Evolutionary conservation across 176 grass and related monocot genomes (phyloP), one percentile per base, ranked within the genome.

Genomic region (Aegilops sharonensis): DNA sequence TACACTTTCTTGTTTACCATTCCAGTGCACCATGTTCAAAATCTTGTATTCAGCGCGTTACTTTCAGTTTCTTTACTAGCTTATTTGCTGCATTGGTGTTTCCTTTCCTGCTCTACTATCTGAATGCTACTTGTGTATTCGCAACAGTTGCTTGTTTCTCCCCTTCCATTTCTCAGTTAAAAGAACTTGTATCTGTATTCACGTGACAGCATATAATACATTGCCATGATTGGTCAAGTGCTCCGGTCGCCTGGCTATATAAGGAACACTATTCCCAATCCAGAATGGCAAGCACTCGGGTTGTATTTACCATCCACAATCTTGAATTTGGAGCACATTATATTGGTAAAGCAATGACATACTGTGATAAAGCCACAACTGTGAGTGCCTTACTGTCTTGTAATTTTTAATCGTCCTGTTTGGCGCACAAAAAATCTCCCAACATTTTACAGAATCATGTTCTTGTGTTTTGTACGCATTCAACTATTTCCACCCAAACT

Each of bases 301-400:
- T 98, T 77, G 37, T 98, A 63, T 98, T 98, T 73, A 98, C 95
- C 21, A 98, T 98, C 75, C 95, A 98, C 63, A 98, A 98, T 84
- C 95, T 98, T 81, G 93, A 98, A 89, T 98, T 95, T 78, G 95
- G 95, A 63, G 84, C 89, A 29, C 89, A 92, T 81, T 68, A 94
- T 63, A 89, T 98, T 48, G 40, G 90, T 70, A 93, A 83, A 94
- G 93, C 95, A 59, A 94, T 98, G 93, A 39, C 37, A 36, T 79
- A 67, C 57, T 91, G 91, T 23, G 90, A 98, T 64, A 95, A 95
- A 85, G 93, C 95, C 59, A 95, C 96, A 61, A 98, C 96, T 77
- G 91, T 98, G 69, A 93, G 89, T 92, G 47, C 47, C 66, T 42
- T 21, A 48, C 32, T 81, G 4, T 81, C 43, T 87, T 83, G 65